phyloP scores from a whole-genome alignment of 1,284 basidiomycete species.

The Rhodotorula sp. region DNA sequence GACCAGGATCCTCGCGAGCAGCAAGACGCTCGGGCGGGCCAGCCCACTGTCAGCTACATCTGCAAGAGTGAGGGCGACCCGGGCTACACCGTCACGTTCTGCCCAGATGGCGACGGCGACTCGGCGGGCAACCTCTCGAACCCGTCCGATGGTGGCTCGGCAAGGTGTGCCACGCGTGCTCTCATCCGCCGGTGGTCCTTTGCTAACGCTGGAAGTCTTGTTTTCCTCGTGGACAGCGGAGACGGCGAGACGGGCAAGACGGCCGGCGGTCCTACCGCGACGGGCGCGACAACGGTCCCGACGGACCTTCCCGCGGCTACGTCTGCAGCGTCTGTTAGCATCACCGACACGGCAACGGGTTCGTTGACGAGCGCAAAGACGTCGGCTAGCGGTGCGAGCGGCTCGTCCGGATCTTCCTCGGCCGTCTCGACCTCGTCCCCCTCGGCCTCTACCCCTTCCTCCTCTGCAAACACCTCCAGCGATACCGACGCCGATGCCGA shows the following conservation, averaged over 20 bases:
- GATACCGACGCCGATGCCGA: neutral
- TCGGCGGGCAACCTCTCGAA: neutral
- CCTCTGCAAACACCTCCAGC: neutral
- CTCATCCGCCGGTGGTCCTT: no score
- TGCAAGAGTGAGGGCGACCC: conserved; percentile 1
- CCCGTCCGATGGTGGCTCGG: neutral
- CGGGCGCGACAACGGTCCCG: neutral
- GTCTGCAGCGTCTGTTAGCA: neutral
- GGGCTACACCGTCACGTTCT: conserved; percentile 23
- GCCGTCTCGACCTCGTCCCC: neutral
- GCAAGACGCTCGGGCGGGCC: conserved; percentile 4
- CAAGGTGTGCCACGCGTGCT: neutral
- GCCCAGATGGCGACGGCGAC: conserved; percentile 22
- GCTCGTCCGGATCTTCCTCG: neutral
- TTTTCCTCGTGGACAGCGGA: neutral
- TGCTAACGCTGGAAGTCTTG: neutral
- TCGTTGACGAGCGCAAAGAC: neutral
- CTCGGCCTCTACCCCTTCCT: neutral
- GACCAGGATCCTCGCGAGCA: neutral
- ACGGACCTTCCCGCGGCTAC: neutral
- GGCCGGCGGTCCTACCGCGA: neutral
- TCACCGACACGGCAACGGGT: neutral
- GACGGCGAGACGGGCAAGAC: neutral
- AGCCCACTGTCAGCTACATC: conserved; percentile 12
- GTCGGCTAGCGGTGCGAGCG: neutral